Conservation (phyloP, 1,284 basidiomycete genomes). For the Microbotryomycetes sp. region DNA sequence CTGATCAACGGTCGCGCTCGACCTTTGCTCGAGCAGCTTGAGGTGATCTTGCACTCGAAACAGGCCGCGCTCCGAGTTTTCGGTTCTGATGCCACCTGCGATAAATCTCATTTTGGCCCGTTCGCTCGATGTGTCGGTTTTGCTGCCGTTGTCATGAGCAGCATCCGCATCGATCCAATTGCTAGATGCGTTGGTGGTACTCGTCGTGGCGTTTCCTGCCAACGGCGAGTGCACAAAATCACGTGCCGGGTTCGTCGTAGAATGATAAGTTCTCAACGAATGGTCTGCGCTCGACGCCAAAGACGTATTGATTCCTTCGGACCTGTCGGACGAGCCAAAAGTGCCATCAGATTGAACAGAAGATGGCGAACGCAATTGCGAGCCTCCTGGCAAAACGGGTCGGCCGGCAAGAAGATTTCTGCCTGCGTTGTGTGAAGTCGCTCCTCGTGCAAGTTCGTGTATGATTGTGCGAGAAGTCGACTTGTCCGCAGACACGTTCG, state of each 20-base stretch:
- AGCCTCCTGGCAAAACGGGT: neutral
- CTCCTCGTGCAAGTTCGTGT: constrained; percentile 4
- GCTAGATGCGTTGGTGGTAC: neutral
- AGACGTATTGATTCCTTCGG: neutral
- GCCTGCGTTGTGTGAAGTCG: neutral
- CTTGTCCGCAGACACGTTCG: neutral
- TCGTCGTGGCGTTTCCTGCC: neutral
- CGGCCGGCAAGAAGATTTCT: neutral
- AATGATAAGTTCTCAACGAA: neutral
- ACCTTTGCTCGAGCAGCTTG: constrained; percentile 37
- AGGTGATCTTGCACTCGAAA: constrained; percentile 30
- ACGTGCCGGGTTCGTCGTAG: neutral
- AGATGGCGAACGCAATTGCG: neutral
- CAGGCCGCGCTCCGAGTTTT: constrained; percentile 6
- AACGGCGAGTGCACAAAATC: neutral
- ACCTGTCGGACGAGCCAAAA: neutral
- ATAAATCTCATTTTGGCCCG: constrained; percentile 32
- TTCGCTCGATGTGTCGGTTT: too few relatives aligned
- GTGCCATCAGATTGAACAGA: neutral
- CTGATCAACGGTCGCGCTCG: constrained; percentile 45
- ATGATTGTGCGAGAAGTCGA: constrained; percentile 2
- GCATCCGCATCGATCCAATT: too few relatives aligned
- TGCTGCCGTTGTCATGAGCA: too few relatives aligned
- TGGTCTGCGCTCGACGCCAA: neutral
- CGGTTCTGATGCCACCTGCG: neutral